phyloP scores from a whole-genome alignment of 306 rosid species.

The Pterocarpus santalinus region DNA sequence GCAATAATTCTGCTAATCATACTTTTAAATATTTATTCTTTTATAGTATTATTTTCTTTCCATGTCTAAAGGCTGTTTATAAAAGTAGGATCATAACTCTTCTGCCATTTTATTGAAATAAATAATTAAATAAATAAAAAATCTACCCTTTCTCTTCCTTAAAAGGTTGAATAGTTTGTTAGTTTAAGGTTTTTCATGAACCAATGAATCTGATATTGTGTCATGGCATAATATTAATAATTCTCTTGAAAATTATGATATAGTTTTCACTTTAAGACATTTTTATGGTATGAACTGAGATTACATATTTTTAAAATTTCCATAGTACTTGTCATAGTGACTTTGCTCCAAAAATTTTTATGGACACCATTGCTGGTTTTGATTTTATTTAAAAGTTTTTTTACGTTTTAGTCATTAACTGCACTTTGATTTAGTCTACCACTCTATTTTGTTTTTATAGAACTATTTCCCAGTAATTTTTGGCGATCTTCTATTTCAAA shows the following conservation, averaged over 20 bases:
- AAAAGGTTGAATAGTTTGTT: not conserved
- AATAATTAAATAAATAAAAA: not conserved
- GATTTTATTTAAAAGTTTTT: not conserved
- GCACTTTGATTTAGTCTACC: slow-evolving; percentile 3
- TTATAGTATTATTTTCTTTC: not conserved
- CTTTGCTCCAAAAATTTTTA: not conserved
- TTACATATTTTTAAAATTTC: not conserved
- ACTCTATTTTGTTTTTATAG: not conserved
- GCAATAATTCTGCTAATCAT: slow-evolving; percentile 7
- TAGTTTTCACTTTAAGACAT: not conserved
- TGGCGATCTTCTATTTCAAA: not conserved
- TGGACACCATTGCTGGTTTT: not conserved
- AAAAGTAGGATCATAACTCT: not conserved
- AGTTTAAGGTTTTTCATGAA: not conserved
- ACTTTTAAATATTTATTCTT: not conserved
- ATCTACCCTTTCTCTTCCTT: not conserved
- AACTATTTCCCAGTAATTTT: slow-evolving; percentile 3
- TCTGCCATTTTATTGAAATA: not conserved
- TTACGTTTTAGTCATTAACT: not conserved
- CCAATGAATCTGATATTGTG: not conserved
- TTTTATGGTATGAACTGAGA: not conserved
- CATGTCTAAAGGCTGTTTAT: slow-evolving; percentile 17
- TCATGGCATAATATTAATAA: slow-evolving; percentile 5
- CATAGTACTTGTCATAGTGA: not conserved
- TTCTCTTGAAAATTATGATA: not conserved